A percentile compares a stretch with the other conserved stretches of the same genome.
phyloP scores from a whole-genome alignment of 2,329 filamentous ascomycete species.

The Hymenoscyphus albidus region DNA sequence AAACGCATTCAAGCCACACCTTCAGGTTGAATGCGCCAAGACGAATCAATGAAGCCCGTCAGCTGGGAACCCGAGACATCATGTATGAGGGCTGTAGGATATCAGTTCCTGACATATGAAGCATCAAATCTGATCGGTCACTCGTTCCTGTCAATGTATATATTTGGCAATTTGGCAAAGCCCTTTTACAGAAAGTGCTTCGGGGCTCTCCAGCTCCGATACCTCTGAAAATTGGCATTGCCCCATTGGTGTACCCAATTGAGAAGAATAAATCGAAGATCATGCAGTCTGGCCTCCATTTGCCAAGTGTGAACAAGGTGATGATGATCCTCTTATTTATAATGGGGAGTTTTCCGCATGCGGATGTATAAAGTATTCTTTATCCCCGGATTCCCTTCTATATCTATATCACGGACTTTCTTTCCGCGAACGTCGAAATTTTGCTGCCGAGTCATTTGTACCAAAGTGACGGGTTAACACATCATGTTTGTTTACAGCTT shows the following conservation, averaged over 20 bases:
- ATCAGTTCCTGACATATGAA: neutral
- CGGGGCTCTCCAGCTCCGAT: neutral
- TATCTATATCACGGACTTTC: neutral
- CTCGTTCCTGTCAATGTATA: slow-evolving; percentile 1
- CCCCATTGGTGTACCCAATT: neutral
- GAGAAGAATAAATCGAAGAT: neutral
- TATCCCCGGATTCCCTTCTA: neutral
- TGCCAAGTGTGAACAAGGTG: neutral
- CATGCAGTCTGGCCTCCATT: neutral
- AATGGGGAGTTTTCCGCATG: neutral
- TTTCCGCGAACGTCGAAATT: neutral
- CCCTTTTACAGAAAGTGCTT: neutral
- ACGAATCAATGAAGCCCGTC: neutral
- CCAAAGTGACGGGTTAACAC: neutral
- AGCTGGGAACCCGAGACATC: neutral
- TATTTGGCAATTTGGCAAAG: neutral
- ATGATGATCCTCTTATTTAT: neutral
- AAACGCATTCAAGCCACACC: neutral
- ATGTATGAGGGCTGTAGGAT: neutral
- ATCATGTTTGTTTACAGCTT: neutral
- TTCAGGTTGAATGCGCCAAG: neutral
- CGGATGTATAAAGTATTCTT: neutral
- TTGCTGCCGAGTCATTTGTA: too few relatives aligned
- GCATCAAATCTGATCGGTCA: neutral
- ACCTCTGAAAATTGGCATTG: neutral